phyloP scores from a whole-genome alignment of 2,329 filamentous ascomycete species.

The Ceratocystis papillata region DNA sequence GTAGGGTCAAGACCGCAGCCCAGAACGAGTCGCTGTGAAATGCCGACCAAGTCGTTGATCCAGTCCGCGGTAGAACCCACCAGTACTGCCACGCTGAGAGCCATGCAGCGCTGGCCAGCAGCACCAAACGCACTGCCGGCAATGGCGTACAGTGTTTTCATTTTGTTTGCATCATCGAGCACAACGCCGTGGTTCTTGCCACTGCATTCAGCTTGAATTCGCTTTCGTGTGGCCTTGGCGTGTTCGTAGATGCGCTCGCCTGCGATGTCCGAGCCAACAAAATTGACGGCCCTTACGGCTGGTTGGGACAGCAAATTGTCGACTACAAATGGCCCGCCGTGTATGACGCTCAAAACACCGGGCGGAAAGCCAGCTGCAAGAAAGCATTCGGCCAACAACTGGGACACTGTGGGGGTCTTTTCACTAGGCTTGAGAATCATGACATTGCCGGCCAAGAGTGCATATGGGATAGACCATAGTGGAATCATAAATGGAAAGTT shows the following conservation, averaged over 20 bases:
- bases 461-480: slow-evolving; percentile 39
- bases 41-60: slow-evolving; percentile 51
- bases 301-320: slow-evolving; percentile 56
- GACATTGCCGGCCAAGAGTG: slow-evolving; percentile 40
- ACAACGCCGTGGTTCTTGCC: slow-evolving; percentile 56
- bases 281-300: slow-evolving; percentile 61
- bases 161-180: slow-evolving; percentile 54
- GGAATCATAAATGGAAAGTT: slow-evolving; percentile 41
- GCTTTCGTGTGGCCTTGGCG: slow-evolving; percentile 51
- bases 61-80: slow-evolving; percentile 56
- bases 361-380: slow-evolving; percentile 63
- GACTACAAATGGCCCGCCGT: slow-evolving; percentile 49
- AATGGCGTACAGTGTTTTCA: slow-evolving; percentile 47
- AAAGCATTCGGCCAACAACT: slow-evolving; percentile 43
- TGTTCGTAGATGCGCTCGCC: slow-evolving; percentile 65
- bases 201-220: slow-evolving; percentile 55
- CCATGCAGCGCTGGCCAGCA: slow-evolving; percentile 50
- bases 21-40: slow-evolving; percentile 42
- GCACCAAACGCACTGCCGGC: slow-evolving; percentile 40
- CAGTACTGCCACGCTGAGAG: slow-evolving; percentile 50
- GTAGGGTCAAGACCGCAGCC: slow-evolving; percentile 26
- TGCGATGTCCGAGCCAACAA: slow-evolving; percentile 63
- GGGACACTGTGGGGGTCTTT: slow-evolving; percentile 39
- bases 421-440: slow-evolving; percentile 45
- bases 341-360: slow-evolving; percentile 63